Percentiles rank a stretch among this genome's conserved stretches.
These are phyloP conservation scores for Escallonia rubra DNA, from an alignment of 129 eudicot genomes.

Conservation along the genomic window DNA sequence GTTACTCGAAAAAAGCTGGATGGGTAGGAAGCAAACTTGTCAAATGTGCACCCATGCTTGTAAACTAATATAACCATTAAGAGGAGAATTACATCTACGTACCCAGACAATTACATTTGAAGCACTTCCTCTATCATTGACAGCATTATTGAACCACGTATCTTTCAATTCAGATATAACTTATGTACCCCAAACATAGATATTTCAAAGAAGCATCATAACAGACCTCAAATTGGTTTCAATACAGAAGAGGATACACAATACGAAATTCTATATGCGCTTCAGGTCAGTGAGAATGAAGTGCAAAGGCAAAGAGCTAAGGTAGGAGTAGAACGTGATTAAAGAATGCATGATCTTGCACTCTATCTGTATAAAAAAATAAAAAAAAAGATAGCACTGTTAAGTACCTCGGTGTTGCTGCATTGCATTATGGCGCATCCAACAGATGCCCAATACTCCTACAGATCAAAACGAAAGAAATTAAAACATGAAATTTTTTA, in stretches of 20 bases:
- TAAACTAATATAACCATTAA: too few species aligned
- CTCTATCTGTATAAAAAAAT: background rate
- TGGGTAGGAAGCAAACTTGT: background rate
- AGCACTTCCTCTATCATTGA: too few species aligned
- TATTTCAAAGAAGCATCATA: too few species aligned
- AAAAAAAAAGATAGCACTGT: background rate
- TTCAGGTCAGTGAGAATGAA: background rate
- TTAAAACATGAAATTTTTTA: background rate
- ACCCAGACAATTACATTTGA: too few species aligned
- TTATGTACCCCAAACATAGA: too few species aligned
- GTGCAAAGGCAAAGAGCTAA: background rate
- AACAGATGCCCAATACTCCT: constrained; percentile 99
- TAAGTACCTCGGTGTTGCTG: constrained; percentile 93
- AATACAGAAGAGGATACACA: too few species aligned
- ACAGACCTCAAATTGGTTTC: too few species aligned
- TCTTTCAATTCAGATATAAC: too few species aligned
- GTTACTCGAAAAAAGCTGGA: background rate
- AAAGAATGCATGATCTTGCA: background rate
- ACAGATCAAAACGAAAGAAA: constrained; percentile 18
- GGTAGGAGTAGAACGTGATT: background rate
- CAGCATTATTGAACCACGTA: too few species aligned
- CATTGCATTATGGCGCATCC: constrained; percentile 99
- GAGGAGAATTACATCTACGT: too few species aligned
- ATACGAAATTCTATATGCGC: too few species aligned
- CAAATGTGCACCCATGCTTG: background rate